Base-by-base conservation (phyloP, 1,284 basidiomycete genomes). In the Trametes versicolor region DNA sequence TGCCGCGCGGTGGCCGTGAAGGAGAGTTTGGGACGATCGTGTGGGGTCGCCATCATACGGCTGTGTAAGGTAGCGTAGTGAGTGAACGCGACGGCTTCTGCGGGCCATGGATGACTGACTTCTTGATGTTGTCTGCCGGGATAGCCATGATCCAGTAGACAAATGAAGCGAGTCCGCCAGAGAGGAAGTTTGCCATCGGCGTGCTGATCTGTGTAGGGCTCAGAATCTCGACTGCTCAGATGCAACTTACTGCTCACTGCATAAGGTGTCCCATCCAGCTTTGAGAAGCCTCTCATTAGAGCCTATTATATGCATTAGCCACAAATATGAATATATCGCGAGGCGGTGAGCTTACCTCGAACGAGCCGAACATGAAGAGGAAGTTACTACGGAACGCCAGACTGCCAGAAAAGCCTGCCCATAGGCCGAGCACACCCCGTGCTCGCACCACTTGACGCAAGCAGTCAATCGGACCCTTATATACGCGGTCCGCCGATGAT, bases 51-150 rank as follows among this genome's bases (percentile, higher is more conserved):
- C 83, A 93, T 87, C 81, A 88, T 88, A 45, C 86, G 87, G 73
- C 87, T 88, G 58, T 7, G 7, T 6, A 17, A n/a, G 25, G 37
- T 10, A 19, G 41, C 41, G 4, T 17, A 17, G 19, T 43, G 41
- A 43, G 41, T n/a, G 6, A 21, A 15, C 7, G 50, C 60, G 39
- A 2, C n/a, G 15, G 13, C 4, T 10, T 17, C 6, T 27, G 2
- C 25, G 13, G 7, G 19, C 52, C 0, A 50, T 45, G 27, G 8
- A 13, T 10, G 8, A 48, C 50, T 19, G 5, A 91, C 90, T 91
- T 92, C 78, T 94, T 94, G 65, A 93, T 80, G 71, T 91, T 91
- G 76, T 95, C 93, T 32, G 89, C 86, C 0, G 92, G 90, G 54
- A 93, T 92, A 21, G 86, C 90, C 78, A 89, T 86, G 21, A 84